A percentile compares a stretch with the other conserved stretches of the same genome.
Conservation (phyloP, 495 filamentous ascomycete genomes). For the Aspergillus haitiensis region DNA sequence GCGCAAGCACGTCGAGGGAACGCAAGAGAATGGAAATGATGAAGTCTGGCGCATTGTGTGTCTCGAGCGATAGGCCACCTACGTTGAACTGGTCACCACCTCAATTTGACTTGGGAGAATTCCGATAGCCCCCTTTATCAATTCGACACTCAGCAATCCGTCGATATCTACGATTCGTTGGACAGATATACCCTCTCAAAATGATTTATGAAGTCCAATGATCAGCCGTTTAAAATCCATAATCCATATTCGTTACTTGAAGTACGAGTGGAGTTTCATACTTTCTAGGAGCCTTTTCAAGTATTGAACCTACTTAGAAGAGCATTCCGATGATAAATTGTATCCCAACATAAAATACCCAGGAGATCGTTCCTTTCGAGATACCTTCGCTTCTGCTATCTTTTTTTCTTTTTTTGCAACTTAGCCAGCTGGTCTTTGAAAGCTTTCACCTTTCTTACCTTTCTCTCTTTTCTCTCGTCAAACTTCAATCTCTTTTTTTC, state of each 20-base stretch:
- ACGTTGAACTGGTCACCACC: conserved; percentile 47
- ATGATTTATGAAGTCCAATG: conserved; percentile 22
- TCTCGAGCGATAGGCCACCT: conserved; percentile 39
- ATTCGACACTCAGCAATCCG: neutral
- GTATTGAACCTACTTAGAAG: neutral
- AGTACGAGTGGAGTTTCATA: neutral
- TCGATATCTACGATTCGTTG: neutral
- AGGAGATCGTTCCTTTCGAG: neutral
- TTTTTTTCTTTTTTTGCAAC: neutral
- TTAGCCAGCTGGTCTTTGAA: neutral
- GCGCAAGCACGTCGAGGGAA: conserved; percentile 33
- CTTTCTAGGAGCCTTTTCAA: neutral
- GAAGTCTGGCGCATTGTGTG: conserved; percentile 34
- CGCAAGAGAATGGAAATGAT: conserved; percentile 35
- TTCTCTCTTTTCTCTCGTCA: conserved; percentile 1
- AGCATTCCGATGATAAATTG: neutral
- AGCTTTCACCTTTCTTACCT: neutral
- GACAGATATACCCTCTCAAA: neutral
- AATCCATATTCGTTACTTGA: conserved; percentile 23
- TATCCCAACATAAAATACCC: neutral
- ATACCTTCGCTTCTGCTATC: neutral
- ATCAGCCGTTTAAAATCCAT: conserved; percentile 10
- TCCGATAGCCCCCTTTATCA: conserved; percentile 27
- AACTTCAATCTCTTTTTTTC: conserved; percentile 2
- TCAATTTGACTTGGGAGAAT: conserved; percentile 39